Conservation (phyloP, 257 asterid species). For the Petunia secreta region DNA sequence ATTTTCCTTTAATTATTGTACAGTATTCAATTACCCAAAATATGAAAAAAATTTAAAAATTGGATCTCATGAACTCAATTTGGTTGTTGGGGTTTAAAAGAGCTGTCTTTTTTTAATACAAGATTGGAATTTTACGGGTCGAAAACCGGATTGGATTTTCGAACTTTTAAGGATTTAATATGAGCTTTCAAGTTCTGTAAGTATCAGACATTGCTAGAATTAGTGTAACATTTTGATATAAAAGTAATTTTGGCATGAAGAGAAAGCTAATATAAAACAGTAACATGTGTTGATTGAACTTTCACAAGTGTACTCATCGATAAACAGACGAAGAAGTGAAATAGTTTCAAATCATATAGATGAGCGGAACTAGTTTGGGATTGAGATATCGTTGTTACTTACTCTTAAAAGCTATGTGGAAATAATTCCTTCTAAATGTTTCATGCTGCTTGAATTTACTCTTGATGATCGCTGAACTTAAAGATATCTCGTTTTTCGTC, state of each 20-base stretch:
- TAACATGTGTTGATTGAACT: slow-evolving; percentile 1
- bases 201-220: neutral
- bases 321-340: neutral
- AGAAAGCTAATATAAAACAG: neutral
- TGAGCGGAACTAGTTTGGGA: neutral
- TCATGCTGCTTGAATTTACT: neutral
- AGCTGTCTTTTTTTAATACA: neutral
- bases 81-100: neutral
- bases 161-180: too few relatives aligned
- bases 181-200: too few relatives aligned
- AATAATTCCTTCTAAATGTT: neutral
- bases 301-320: neutral
- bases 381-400: neutral
- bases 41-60: neutral
- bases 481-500: neutral
- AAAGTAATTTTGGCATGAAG: neutral
- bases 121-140: neutral
- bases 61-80: neutral
- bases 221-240: slow-evolving; percentile 14
- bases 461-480: neutral
- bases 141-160: neutral
- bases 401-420: slow-evolving; percentile 1
- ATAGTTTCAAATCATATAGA: neutral
- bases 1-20: neutral
- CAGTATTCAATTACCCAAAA: neutral